These are phyloP conservation scores for Heteromeles arbutifolia DNA, from an alignment of 306 rosid species.

Conservation along the genomic window DNA sequence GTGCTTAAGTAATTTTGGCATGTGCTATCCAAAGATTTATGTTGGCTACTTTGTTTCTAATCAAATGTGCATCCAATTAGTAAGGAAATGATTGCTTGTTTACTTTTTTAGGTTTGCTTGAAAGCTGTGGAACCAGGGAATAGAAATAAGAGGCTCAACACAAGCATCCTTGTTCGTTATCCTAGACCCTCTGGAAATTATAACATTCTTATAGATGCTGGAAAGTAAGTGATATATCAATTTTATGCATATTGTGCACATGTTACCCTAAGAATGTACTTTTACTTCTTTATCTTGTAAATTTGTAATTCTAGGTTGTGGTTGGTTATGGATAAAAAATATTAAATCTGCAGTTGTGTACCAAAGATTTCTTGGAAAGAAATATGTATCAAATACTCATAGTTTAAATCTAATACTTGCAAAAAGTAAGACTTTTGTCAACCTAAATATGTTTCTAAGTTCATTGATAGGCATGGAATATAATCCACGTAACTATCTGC, in stretches of 20 bases:
- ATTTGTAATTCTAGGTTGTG: background rate
- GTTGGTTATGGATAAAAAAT: background rate
- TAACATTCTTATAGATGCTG: conserved; percentile 80
- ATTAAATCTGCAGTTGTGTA: background rate
- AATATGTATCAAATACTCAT: background rate
- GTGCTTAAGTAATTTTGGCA: background rate
- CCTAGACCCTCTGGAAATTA: conserved; percentile 41
- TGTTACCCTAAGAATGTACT: conserved; percentile 2
- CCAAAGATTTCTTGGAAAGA: background rate
- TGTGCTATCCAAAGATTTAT: conserved; percentile 1
- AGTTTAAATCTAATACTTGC: background rate
- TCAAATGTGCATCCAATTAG: background rate
- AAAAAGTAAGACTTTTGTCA: background rate
- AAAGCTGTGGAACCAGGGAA: conserved; percentile 69
- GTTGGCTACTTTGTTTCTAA: conserved; percentile 7
- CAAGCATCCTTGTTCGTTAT: conserved; percentile 73
- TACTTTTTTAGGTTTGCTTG: conserved; percentile 53
- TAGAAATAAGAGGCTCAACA: conserved; percentile 82
- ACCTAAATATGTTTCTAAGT: background rate
- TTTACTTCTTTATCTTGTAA: background rate
- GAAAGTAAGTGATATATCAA: conserved; percentile 56
- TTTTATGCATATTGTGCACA: background rate
- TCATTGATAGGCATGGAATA: background rate
- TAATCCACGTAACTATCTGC: background rate
- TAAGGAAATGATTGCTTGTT: conserved; percentile 10